phyloP scores from a whole-genome alignment of 768 basidiomycete species.

The Wakefieldia striispora region DNA sequence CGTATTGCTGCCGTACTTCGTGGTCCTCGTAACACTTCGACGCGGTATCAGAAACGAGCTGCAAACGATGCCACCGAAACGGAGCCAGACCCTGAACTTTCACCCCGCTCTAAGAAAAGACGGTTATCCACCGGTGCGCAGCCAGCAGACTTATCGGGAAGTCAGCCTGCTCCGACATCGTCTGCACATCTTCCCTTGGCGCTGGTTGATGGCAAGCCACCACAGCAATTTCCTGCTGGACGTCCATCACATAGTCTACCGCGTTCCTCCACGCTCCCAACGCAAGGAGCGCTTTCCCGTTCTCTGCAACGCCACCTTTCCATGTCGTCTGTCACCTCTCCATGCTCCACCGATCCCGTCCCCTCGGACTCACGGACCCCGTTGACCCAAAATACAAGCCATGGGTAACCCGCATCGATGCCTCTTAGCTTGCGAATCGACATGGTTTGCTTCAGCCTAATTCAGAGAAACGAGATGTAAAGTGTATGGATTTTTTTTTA shows the following conservation, averaged over 20 bases:
- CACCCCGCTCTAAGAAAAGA: constrained; percentile 27
- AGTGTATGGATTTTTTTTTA: constrained; percentile 8
- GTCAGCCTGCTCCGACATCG: constrained; percentile 3
- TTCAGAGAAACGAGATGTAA: background rate
- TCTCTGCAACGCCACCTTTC: constrained; percentile 28
- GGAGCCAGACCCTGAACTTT: constrained; percentile 8
- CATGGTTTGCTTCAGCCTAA: background rate
- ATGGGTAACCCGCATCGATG: constrained; percentile 3
- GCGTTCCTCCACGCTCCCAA: background rate
- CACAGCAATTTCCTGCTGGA: constrained; percentile 31
- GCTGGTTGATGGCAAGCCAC: constrained; percentile 30
- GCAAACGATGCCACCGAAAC: constrained; percentile 9
- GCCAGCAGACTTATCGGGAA: background rate
- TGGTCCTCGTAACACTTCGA: background rate
- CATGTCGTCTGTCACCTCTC: constrained; percentile 22
- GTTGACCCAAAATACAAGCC: constrained; percentile 15
- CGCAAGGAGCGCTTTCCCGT: constrained; percentile 16
- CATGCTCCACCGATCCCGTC: constrained; percentile 4
- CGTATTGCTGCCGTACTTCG: constrained; percentile 17
- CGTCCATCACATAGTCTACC: constrained; percentile 7
- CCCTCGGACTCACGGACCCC: constrained; percentile 24
- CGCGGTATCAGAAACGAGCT: constrained; percentile 25
- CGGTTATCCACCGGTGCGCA: constrained; percentile 16
- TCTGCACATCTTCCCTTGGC: constrained; percentile 14
- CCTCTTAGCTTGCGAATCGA: no score